These are phyloP conservation scores for Wickerhamiella domercqiae DNA, from an alignment of 805 yeast genomes.

Conservation along the genomic window DNA sequence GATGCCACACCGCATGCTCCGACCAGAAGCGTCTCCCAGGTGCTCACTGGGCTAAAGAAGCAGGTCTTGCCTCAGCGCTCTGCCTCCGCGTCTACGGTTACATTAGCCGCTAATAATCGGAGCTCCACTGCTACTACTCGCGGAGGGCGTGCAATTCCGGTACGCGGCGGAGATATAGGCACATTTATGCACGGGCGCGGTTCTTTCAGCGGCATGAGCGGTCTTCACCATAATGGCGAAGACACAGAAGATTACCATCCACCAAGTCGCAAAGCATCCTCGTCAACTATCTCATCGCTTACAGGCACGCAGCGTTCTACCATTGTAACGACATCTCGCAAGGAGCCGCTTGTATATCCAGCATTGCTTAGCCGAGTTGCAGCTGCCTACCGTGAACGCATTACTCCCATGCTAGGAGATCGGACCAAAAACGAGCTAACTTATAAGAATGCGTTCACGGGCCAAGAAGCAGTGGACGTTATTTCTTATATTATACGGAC, in stretches of 20 bases:
- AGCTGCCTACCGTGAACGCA: constrained; percentile 49
- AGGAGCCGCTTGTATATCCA: constrained; percentile 68
- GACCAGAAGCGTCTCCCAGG: constrained; percentile 13
- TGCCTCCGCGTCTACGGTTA: constrained; percentile 10
- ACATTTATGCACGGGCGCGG: constrained; percentile 9
- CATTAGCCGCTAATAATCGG: neutral
- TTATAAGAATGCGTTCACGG: constrained; percentile 86
- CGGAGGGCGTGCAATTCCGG: constrained; percentile 20
- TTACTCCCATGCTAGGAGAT: constrained; percentile 43
- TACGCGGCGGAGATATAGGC: constrained; percentile 10
- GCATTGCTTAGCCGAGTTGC: constrained; percentile 83
- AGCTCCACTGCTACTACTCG: constrained; percentile 9
- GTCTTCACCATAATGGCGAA: neutral
- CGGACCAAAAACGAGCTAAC: constrained; percentile 81
- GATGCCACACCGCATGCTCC: too few species aligned
- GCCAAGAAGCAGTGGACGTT: constrained; percentile 86
- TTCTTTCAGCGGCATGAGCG: neutral
- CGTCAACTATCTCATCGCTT: constrained; percentile 14
- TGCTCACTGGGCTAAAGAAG: constrained; percentile 15
- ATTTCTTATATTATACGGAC: constrained; percentile 75
- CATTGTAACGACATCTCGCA: constrained; percentile 32
- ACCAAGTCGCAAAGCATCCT: constrained; percentile 16
- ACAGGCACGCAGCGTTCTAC: constrained; percentile 24
- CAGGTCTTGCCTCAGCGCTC: constrained; percentile 17
- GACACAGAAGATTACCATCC: neutral